Percentiles rank a stretch among this genome's conserved stretches.
phyloP scores from a whole-genome alignment of 305 asterid genomes.

The Fraxinus sp. region DNA sequence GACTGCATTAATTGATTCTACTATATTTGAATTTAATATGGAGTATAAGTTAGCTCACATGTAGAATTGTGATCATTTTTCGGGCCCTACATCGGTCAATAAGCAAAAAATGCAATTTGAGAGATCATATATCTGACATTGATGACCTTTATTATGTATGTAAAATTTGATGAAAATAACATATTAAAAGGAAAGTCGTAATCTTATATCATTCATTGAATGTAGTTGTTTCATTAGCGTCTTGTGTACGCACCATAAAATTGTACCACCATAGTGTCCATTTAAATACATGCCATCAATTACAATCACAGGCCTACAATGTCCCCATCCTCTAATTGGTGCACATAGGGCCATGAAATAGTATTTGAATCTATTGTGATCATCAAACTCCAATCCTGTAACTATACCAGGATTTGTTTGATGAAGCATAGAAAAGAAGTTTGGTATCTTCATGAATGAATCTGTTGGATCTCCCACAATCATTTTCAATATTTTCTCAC shows the following conservation, averaged over 20 bases:
- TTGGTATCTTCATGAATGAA: not conserved
- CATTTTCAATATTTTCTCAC: no score
- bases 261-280: not conserved
- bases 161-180: not conserved
- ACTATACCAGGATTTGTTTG: not conserved
- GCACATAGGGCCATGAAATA: not conserved
- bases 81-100: not conserved
- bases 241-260: not conserved
- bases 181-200: not conserved
- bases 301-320: not conserved
- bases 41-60: not conserved
- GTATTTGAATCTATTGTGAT: not conserved
- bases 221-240: no score
- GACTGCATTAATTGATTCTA: not conserved
- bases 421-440: not conserved
- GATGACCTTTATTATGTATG: not conserved
- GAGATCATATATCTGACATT: not conserved
- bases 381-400: not conserved
- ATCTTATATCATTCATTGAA: not conserved
- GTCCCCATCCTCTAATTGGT: not conserved
- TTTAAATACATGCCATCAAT: not conserved
- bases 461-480: not conserved
- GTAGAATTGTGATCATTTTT: not conserved
- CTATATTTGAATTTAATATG: not conserved
- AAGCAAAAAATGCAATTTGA: no score